Evolutionary conservation across 2,329 filamentous ascomycete genomes (phyloP).

Genomic region (Aspergillus sp.): DNA sequence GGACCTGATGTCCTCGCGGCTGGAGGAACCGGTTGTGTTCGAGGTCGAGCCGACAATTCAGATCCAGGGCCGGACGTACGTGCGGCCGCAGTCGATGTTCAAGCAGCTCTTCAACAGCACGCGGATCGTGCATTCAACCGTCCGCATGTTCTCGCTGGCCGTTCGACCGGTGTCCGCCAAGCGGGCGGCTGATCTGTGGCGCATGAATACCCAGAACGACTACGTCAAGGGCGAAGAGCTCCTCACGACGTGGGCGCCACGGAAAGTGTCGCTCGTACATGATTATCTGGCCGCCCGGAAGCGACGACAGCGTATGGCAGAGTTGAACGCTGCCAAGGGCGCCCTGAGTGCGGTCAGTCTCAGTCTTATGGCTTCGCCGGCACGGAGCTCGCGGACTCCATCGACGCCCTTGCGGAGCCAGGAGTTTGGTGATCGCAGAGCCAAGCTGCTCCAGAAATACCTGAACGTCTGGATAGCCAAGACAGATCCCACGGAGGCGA

Average conservation of each 20-base stretch:
- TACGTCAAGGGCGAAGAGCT: slow-evolving; percentile 95
- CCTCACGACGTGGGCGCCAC: slow-evolving; percentile 73
- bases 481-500: slow-evolving; percentile 33
- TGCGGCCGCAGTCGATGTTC: slow-evolving; percentile 79
- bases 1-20: slow-evolving; percentile 73
- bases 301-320: slow-evolving; percentile 63
- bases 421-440: slow-evolving; percentile 30
- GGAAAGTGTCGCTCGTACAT: slow-evolving; percentile 81
- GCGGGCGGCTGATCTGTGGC: slow-evolving; percentile 85
- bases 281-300: slow-evolving; percentile 74
- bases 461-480: slow-evolving; percentile 36
- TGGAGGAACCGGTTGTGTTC: slow-evolving; percentile 84
- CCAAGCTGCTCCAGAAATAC: slow-evolving; percentile 34
- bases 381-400: slow-evolving; percentile 21
- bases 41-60: slow-evolving; percentile 72
- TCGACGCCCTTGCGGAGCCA: slow-evolving; percentile 29
- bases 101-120: slow-evolving; percentile 78
- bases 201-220: slow-evolving; percentile 88
- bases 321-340: slow-evolving; percentile 60
- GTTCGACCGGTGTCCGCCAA: slow-evolving; percentile 87
- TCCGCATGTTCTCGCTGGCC: slow-evolving; percentile 75
- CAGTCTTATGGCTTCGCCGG: slow-evolving; percentile 28
- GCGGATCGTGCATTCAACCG: slow-evolving; percentile 77
- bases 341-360: slow-evolving; percentile 35
- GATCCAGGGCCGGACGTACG: slow-evolving; percentile 72